Conservation (phyloP, 179 eudicot species). For the Patellifolia procumbens region DNA sequence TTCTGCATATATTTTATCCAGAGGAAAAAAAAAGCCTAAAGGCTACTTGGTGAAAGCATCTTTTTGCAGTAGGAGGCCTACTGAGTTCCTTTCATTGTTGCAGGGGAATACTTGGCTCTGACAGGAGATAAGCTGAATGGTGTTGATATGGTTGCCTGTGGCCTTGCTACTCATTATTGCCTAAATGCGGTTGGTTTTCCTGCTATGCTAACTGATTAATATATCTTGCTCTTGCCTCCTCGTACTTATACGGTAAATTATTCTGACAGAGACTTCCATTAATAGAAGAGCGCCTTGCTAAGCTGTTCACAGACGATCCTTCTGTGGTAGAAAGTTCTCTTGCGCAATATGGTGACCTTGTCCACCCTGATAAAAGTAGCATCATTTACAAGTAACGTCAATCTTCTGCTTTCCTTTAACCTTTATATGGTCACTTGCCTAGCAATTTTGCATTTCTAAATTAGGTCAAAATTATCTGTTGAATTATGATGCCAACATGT, state of each 20-base stretch:
- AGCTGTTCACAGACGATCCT: slow-evolving; percentile 75
- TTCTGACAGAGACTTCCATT: slow-evolving; percentile 40
- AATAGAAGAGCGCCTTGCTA: slow-evolving; percentile 88
- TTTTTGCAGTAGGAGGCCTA: neutral
- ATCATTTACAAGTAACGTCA: slow-evolving; percentile 65
- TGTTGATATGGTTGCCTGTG: slow-evolving; percentile 81
- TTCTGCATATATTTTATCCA: neutral
- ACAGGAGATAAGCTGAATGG: slow-evolving; percentile 94
- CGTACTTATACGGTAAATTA: neutral
- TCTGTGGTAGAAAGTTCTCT: slow-evolving; percentile 79
- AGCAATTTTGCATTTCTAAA: neutral
- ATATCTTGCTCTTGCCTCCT: slow-evolving; percentile 11
- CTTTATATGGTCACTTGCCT: slow-evolving; percentile 7
- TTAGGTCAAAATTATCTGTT: slow-evolving; percentile 6
- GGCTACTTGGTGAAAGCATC: neutral
- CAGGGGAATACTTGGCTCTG: slow-evolving; percentile 93
- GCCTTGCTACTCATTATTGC: slow-evolving; percentile 85
- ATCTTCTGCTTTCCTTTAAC: slow-evolving; percentile 11
- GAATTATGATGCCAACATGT: neutral
- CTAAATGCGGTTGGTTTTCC: slow-evolving; percentile 61
- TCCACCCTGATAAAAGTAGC: slow-evolving; percentile 73
- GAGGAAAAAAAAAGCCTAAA: neutral
- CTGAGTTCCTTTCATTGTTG: slow-evolving; percentile 19
- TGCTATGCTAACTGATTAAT: slow-evolving; percentile 3
- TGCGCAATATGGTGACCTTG: slow-evolving; percentile 91